Base-by-base conservation (phyloP, 495 filamentous ascomycete species). In the Xylaria sp. region DNA sequence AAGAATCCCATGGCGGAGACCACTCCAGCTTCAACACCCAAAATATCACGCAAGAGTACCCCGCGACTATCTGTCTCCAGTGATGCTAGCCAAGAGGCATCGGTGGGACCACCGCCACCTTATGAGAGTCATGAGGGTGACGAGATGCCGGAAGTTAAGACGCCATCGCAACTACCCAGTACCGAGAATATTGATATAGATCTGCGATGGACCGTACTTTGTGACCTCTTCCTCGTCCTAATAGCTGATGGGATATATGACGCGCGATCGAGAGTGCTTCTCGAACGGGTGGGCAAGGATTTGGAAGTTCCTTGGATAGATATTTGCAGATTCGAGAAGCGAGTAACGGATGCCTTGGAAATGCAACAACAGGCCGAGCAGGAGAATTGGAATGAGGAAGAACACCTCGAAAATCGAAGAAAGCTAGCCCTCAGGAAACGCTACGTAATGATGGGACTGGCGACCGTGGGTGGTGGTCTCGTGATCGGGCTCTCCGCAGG, bases 401-500 rank as follows among this genome's bases (percentile, higher is more conserved):
- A 97, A 57, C 94, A 98, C 77, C 95, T 98, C 88, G 94, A 95
- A 77, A 91, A 87, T 67, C 88, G 96, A 62, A 88, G 91, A 59
- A 97, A 98, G 79, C 82, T 87, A 74, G 93, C 91, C 4, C 80
- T 93, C 58, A 98, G 92, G 75, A 88, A 87, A 71, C 91, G 93
- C 64, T 93, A 94, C 74, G 90, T 97, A 81, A 91, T 98, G 83
- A 97, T 99, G 94, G 96, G 96, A 3, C 85, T 99, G 31, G 97
- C 97, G 61, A 99, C 96, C 0, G 97, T 98, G 44, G 96, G 96
- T 73, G 96, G 96, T 66, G 92, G 95, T 57, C 85, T 99, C 2
- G 95, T 99, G 69, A 99, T 99, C 81, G 96, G 96, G 57, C 86
- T 99, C 58, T 97, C 94, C 9, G 96, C 95, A 40, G 96, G 96